Evolutionary conservation across 768 basidiomycete species (phyloP).

Genomic region (Suillus spraguei): DNA sequence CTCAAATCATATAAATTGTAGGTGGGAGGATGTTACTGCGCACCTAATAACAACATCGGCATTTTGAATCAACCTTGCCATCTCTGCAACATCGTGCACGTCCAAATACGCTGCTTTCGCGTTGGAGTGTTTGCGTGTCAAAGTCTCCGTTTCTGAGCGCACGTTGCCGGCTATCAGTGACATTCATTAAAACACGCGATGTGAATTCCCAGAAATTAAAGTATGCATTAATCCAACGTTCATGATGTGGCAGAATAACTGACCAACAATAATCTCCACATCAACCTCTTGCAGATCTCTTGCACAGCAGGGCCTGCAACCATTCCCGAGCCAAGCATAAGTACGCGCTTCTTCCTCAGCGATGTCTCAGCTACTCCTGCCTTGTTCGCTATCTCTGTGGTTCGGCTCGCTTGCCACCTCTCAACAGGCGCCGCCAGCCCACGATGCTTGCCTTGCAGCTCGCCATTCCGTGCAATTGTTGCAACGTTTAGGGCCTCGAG

Average conservation of each 20-base stretch:
- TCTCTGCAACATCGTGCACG: constrained; percentile 48
- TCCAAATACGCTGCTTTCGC: constrained; percentile 63
- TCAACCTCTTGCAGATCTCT: constrained; percentile 65
- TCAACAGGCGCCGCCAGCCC: constrained; percentile 62
- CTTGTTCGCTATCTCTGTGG: constrained; percentile 3
- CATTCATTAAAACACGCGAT: constrained; percentile 10
- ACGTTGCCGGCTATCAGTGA: constrained; percentile 69
- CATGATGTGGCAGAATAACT: constrained; percentile 32
- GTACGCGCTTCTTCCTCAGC: constrained; percentile 58
- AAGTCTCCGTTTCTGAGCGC: constrained; percentile 52
- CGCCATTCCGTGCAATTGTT: constrained; percentile 66
- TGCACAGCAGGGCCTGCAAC: constrained; percentile 89
- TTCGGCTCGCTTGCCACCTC: constrained; percentile 35
- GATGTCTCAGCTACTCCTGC: constrained; percentile 4
- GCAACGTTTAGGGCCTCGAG: constrained; percentile 61
- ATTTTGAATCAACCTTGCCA: constrained; percentile 54
- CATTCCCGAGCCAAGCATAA: constrained; percentile 94
- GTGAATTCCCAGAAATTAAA: constrained; percentile 13
- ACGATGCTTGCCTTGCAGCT: constrained; percentile 50
- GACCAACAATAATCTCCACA: constrained; percentile 77
- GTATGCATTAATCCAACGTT: constrained; percentile 19
- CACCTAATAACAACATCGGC: constrained; percentile 88
- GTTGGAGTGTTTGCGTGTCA: constrained; percentile 47
- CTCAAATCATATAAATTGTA: not conserved
- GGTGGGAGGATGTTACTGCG: constrained; percentile 18